These are phyloP conservation scores for Pochonia chlamydosporia DNA, from an alignment of 2,329 filamentous ascomycete species.

Conservation along the genomic window DNA sequence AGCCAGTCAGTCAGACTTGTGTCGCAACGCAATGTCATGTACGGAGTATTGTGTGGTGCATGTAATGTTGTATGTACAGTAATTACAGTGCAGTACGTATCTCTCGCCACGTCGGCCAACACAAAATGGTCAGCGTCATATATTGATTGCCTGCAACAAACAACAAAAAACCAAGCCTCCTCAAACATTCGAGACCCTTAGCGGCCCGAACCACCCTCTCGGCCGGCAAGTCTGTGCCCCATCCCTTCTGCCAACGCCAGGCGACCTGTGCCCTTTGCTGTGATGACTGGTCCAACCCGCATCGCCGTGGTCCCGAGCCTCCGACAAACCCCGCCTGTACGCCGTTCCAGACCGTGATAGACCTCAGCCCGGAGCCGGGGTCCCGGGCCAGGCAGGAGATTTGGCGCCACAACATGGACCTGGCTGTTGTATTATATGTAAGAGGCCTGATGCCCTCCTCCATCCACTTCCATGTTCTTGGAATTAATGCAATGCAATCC, in stretches of 20 bases:
- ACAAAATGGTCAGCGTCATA: too few relatives aligned
- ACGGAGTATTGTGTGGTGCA: too few relatives aligned
- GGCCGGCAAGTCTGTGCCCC: not conserved
- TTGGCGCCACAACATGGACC: constrained; percentile 5
- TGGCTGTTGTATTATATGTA: constrained; percentile 5
- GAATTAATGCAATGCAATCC: not conserved
- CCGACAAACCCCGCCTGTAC: constrained; percentile 12
- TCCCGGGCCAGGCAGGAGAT: constrained; percentile 5
- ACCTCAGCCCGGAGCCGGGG: constrained; percentile 16
- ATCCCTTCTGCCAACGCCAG: not conserved
- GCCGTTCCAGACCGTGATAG: constrained; percentile 22
- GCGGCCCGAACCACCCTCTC: not conserved
- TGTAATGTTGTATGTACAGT: too few relatives aligned
- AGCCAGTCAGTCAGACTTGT: too few relatives aligned
- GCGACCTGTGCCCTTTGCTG: not conserved
- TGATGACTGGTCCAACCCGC: not conserved
- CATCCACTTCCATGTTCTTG: not conserved
- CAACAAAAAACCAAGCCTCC: not conserved
- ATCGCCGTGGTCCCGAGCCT: constrained; percentile 3
- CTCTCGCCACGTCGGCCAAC: too few relatives aligned
- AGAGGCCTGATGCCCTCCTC: not conserved
- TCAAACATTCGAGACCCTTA: not conserved
- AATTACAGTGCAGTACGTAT: too few relatives aligned
- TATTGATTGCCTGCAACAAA: too few relatives aligned
- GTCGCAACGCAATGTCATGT: too few relatives aligned